Conservation (phyloP, 1,139 yeast genomes). For the Taphrina pruni region DNA sequence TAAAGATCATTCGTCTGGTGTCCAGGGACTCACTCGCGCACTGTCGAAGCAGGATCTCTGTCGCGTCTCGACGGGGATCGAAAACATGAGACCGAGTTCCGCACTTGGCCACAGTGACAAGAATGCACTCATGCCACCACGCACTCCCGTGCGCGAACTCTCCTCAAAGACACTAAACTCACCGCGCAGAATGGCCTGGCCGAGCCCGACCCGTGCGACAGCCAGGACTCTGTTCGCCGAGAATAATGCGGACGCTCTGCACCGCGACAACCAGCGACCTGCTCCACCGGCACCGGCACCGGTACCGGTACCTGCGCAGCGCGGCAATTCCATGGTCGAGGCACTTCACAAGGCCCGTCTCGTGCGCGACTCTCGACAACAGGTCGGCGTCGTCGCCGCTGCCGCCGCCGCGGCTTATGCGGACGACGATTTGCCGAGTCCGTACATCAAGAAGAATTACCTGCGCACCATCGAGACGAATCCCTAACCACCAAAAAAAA, state of each 20-base stretch:
- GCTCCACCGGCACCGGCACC: slow-evolving; percentile 31
- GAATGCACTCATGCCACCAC: slow-evolving; percentile 13
- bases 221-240: slow-evolving; percentile 21
- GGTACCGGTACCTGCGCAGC: background rate
- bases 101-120: background rate
- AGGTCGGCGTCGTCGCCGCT: background rate
- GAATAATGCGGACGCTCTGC: slow-evolving; percentile 9
- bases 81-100: slow-evolving; percentile 24
- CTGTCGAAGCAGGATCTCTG: slow-evolving; percentile 12
- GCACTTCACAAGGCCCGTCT: slow-evolving; percentile 19
- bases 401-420: background rate
- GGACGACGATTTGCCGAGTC: slow-evolving; percentile 33
- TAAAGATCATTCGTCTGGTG: slow-evolving; percentile 7
- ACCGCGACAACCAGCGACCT: slow-evolving; percentile 26
- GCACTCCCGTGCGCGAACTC: slow-evolving; percentile 17
- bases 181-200: slow-evolving; percentile 17
- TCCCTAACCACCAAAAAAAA: background rate
- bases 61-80: slow-evolving; percentile 7
- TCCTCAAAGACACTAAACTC: slow-evolving; percentile 3
- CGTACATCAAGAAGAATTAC: slow-evolving; percentile 34
- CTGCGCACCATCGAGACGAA: slow-evolving; percentile 20
- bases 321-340: slow-evolving; percentile 13
- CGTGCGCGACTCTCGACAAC: slow-evolving; percentile 5
- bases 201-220: slow-evolving; percentile 25
- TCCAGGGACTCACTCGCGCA: slow-evolving; percentile 29